Evolutionary conservation across 164 flowering plant genomes (phyloP).

Genomic region (Magnolia kwangsiensis): DNA sequence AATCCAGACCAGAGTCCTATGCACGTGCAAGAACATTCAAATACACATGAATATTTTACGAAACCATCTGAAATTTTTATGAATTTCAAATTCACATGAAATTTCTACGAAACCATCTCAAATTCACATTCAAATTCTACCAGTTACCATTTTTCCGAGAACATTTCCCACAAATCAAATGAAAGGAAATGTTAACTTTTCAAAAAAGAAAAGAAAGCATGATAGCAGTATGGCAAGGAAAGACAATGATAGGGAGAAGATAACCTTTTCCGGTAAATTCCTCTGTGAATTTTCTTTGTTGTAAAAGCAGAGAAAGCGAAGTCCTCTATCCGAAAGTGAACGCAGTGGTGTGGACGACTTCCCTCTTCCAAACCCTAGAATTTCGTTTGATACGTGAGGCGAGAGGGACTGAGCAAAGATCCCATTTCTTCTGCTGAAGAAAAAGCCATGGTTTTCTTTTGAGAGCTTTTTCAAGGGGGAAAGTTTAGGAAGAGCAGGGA

Average conservation of each 20-base stretch:
- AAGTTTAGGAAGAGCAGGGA: conserved; percentile 17
- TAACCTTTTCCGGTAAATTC: conserved; percentile 24
- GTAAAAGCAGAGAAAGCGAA: conserved; percentile 23
- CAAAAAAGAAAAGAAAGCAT: no score
- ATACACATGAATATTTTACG: neutral
- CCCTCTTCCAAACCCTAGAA: conserved; percentile 6
- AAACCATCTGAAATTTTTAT: neutral
- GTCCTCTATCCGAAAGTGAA: conserved; percentile 12
- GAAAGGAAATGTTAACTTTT: neutral
- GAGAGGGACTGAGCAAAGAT: conserved; percentile 5
- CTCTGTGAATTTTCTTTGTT: conserved; percentile 25
- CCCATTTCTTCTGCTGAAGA: conserved; percentile 1
- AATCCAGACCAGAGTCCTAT: conserved; percentile 42
- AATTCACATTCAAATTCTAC: neutral
- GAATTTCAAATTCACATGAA: neutral
- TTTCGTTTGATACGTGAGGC: neutral
- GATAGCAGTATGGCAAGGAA: neutral
- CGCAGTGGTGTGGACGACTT: neutral
- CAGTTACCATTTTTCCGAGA: neutral
- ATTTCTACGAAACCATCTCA: neutral
- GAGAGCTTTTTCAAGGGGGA: neutral
- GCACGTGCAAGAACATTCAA: neutral
- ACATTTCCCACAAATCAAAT: no score
- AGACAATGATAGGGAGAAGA: neutral
- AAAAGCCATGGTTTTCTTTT: conserved; percentile 10